A percentile compares a stretch with the other conserved stretches of the same genome.
phyloP scores from a whole-genome alignment of 2,329 filamentous ascomycete species.

The Herpomyces periplanetae region DNA sequence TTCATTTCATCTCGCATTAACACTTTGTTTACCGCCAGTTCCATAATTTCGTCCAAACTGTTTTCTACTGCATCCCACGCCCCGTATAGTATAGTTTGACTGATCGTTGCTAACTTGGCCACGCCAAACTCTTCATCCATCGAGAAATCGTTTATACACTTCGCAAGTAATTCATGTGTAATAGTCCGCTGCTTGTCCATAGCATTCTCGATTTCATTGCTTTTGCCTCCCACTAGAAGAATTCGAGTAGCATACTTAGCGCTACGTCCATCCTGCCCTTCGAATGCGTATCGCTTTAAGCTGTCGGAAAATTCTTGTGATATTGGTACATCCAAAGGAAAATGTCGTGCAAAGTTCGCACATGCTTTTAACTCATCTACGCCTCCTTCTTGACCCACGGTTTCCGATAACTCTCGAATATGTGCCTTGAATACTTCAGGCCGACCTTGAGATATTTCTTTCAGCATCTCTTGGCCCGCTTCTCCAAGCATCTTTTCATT shows the following conservation, averaged over 20 bases:
- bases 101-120: conserved; percentile 25
- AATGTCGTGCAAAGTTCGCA: conserved; percentile 53
- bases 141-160: conserved; percentile 32
- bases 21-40: conserved; percentile 33
- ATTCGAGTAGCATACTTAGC: conserved; percentile 84
- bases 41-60: conserved; percentile 31
- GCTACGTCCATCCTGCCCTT: conserved; percentile 37
- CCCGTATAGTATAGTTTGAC: conserved; percentile 33
- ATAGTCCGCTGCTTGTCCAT: conserved; percentile 43
- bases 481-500: conserved; percentile 37
- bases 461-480: conserved; percentile 53
- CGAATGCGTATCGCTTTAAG: conserved; percentile 41
- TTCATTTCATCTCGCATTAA: too few species aligned
- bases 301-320: conserved; percentile 46
- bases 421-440: conserved; percentile 74
- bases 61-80: conserved; percentile 22
- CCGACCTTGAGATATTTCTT: conserved; percentile 58
- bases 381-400: conserved; percentile 39
- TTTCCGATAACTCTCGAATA: conserved; percentile 57
- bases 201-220: too few species aligned
- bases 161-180: conserved; percentile 40
- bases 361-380: conserved; percentile 79
- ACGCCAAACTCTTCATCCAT: conserved; percentile 14
- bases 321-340: conserved; percentile 40
- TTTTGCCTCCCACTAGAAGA: conserved; percentile 37